These are phyloP conservation scores for Aspergillus caelatus DNA, from an alignment of 2,329 filamentous ascomycete species.

Conservation along the genomic window DNA sequence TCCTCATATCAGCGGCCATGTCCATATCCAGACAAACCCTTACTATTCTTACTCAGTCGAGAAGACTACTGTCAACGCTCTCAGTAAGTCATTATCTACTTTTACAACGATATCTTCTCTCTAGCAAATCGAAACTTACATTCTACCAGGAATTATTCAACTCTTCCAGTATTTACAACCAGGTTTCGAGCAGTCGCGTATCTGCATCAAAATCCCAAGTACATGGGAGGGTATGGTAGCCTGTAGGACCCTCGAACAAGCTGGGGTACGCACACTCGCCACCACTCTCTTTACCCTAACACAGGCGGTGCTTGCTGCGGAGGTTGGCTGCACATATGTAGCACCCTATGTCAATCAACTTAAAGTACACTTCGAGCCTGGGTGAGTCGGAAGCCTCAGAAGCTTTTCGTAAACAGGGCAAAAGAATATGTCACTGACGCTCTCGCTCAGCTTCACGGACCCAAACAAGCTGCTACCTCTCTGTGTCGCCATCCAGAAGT, in stretches of 20 bases:
- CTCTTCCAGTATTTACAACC: conserved; percentile 52
- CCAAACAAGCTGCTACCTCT: conserved; percentile 47
- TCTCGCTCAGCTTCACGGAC: conserved; percentile 27
- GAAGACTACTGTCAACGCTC: conserved; percentile 55
- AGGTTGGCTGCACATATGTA: conserved; percentile 63
- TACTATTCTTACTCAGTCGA: conserved; percentile 55
- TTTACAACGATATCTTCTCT: not conserved
- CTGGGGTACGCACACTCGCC: conserved; percentile 61
- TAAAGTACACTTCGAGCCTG: conserved; percentile 60
- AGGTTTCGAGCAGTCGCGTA: conserved; percentile 49
- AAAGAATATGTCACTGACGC: not conserved
- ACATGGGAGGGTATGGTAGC: conserved; percentile 67
- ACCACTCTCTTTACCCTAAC: conserved; percentile 66
- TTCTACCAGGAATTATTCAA: conserved; percentile 51
- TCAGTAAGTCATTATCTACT: conserved; percentile 43
- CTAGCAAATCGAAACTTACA: not conserved
- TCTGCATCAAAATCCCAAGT: conserved; percentile 66
- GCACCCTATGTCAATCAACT: conserved; percentile 68
- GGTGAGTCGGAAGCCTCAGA: conserved; percentile 19
- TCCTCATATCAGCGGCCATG: conserved; percentile 53
- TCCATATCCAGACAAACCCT: conserved; percentile 65
- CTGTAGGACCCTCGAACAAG: conserved; percentile 56
- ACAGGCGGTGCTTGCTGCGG: conserved; percentile 61
- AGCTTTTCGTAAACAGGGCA: not conserved
- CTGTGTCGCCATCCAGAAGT: conserved; percentile 55